Percentiles rank a stretch among this genome's conserved stretches.
phyloP scores from a whole-genome alignment of 2,329 filamentous ascomycete genomes.

The Paracorniculantispora psalliotae region DNA sequence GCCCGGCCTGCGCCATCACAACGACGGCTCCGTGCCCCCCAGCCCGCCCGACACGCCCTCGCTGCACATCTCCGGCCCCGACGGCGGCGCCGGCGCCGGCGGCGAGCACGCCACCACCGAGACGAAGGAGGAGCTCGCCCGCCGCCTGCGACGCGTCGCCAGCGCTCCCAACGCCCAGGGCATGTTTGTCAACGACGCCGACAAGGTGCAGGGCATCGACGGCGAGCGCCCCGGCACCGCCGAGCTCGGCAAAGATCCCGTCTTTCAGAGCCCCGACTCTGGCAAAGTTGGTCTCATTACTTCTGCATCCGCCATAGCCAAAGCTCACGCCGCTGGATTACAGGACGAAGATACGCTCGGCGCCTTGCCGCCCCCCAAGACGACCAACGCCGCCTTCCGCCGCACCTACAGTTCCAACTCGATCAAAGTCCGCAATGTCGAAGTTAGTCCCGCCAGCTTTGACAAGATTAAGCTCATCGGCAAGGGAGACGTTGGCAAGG shows the following conservation, averaged over 20 bases:
- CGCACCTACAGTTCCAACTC: conserved; percentile 98
- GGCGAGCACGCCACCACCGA: conserved; percentile 66
- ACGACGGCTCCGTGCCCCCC: conserved; percentile 86
- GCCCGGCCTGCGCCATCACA: conserved; percentile 88
- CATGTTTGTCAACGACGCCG: conserved; percentile 57
- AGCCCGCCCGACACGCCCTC: conserved; percentile 88
- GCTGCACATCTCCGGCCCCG: conserved; percentile 65
- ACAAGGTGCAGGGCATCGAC: conserved; percentile 34
- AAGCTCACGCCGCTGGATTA: conserved; percentile 33
- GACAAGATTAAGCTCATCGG: conserved; percentile 99
- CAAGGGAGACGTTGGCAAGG: conserved; percentile 97
- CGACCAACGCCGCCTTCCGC: conserved; percentile 71
- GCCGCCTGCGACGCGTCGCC: conserved; percentile 88
- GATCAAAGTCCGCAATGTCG: conserved; percentile 96
- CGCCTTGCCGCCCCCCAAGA: conserved; percentile 57
- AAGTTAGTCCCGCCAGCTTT: conserved; percentile 91
- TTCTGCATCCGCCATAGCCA: conserved; percentile 24
- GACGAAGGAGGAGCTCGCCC: conserved; percentile 88
- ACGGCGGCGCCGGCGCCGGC: conserved; percentile 55
- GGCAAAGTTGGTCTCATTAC: conserved; percentile 36
- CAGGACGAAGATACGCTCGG: conserved; percentile 49
- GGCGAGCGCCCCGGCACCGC: conserved; percentile 75
- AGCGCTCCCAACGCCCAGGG: conserved; percentile 97
- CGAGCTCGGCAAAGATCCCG: conserved; percentile 78
- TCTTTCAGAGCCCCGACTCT: conserved; percentile 46